A percentile compares a stretch with the other conserved stretches of the same genome.
phyloP scores from a whole-genome alignment of 208 protist genomes.

The Cochliopodium minus region DNA sequence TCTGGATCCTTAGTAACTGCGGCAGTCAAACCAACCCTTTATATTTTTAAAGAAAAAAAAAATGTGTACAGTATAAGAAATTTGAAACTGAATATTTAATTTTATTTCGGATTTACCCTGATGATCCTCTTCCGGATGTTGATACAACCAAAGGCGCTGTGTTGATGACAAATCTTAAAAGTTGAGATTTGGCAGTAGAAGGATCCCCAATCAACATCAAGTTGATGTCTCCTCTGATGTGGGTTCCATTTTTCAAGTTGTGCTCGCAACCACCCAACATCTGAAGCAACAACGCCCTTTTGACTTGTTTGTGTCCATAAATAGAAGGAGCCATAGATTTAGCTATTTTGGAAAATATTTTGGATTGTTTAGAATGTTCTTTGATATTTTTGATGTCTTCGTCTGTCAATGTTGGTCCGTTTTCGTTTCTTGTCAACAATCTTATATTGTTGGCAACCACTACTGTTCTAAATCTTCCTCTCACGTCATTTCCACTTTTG shows the following conservation, averaged over 20 bases:
- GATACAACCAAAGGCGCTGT: constrained; percentile 85
- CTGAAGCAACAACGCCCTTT: constrained; percentile 80
- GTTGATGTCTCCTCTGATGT: constrained; percentile 94
- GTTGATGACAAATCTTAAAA: constrained; percentile 85
- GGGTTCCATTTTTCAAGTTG: constrained; percentile 59
- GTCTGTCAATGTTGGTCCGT: constrained; percentile 27
- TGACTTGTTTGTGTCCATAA: constrained; percentile 86
- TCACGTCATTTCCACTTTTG: neutral
- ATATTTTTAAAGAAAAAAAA: no score
- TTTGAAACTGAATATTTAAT: no score
- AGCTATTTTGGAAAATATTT: constrained; percentile 53
- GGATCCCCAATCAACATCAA: constrained; percentile 96
- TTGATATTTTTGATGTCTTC: constrained; percentile 51
- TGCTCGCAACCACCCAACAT: constrained; percentile 88
- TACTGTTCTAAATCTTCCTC: constrained; percentile 22
- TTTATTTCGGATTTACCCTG: no score
- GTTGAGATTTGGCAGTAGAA: constrained; percentile 97
- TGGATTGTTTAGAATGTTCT: constrained; percentile 37
- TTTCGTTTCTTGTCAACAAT: neutral
- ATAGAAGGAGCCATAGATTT: constrained; percentile 89
- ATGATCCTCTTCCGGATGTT: constrained; percentile 88
- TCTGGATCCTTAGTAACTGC: constrained; percentile 86
- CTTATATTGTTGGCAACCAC: constrained; percentile 9
- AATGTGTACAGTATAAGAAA: no score
- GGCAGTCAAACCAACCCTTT: constrained; percentile 97